Percentiles rank a stretch among this genome's conserved stretches.
phyloP scores from a whole-genome alignment of 2,329 filamentous ascomycete species.

The Dactylonectria macrodidyma region DNA sequence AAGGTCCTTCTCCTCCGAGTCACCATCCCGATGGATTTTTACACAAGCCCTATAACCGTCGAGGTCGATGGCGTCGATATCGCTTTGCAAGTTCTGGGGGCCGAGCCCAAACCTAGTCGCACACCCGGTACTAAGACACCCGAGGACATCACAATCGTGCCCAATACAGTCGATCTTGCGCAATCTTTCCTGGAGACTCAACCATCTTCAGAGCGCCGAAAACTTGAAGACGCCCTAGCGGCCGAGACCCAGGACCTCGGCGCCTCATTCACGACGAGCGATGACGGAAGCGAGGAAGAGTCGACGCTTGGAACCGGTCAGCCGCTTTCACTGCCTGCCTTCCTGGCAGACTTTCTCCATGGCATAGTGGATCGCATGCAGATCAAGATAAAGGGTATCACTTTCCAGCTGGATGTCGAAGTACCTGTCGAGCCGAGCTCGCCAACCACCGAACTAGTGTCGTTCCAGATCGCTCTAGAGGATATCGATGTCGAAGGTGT shows the following conservation, averaged over 20 bases:
- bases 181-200: constrained; percentile 84
- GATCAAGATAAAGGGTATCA: constrained; percentile 75
- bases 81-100: constrained; percentile 67
- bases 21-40: constrained; percentile 90
- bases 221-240: constrained; percentile 78
- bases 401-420: constrained; percentile 76
- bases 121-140: constrained; percentile 58
- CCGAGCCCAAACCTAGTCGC: constrained; percentile 49
- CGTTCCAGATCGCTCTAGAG: constrained; percentile 76
- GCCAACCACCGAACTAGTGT: constrained; percentile 68
- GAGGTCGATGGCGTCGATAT: constrained; percentile 88
- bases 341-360: constrained; percentile 80
- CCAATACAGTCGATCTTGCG: constrained; percentile 80
- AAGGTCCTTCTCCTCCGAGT: constrained; percentile 83
- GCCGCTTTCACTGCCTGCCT: constrained; percentile 76
- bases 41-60: constrained; percentile 85
- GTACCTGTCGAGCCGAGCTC: constrained; percentile 65
- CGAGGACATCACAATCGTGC: constrained; percentile 62
- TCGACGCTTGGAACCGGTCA: constrained; percentile 77
- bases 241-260: constrained; percentile 74
- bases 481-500: constrained; percentile 78
- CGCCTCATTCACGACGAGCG: constrained; percentile 72
- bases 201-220: constrained; percentile 74
- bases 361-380: constrained; percentile 81
- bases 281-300: constrained; percentile 75